A percentile compares a stretch with the other conserved stretches of the same genome.
These are phyloP conservation scores for Citrus sinensis DNA, from an alignment of 345 rosid genomes.

Conservation along the genomic window DVS_A1.0 CM039165.1:12963501-12964000, in stretches of 20 bases:
- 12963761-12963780: neutral
- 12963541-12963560: slow-evolving; percentile 46
- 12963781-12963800: neutral
- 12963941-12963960: neutral
- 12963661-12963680: slow-evolving; percentile 6
- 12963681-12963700: neutral
- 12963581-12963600: neutral
- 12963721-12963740: neutral
- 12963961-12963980: neutral
- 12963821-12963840: neutral
- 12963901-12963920: neutral
- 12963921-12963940: neutral
- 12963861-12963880: neutral
- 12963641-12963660: slow-evolving; percentile 12
- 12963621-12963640: slow-evolving; percentile 6
- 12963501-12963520: slow-evolving; percentile 56
- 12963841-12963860: neutral
- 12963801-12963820: neutral
- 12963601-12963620: neutral
- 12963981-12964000: neutral
- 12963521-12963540: slow-evolving; percentile 50
- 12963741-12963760: slow-evolving; percentile 10
- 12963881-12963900: neutral
- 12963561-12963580: slow-evolving; percentile 30
- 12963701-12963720: slow-evolving; percentile 1